A percentile compares a stretch with the other conserved stretches of the same genome.
These are phyloP conservation scores for Ganoderma meredithae DNA, from an alignment of 1,284 basidiomycete species.

Conservation along the genomic window DNA sequence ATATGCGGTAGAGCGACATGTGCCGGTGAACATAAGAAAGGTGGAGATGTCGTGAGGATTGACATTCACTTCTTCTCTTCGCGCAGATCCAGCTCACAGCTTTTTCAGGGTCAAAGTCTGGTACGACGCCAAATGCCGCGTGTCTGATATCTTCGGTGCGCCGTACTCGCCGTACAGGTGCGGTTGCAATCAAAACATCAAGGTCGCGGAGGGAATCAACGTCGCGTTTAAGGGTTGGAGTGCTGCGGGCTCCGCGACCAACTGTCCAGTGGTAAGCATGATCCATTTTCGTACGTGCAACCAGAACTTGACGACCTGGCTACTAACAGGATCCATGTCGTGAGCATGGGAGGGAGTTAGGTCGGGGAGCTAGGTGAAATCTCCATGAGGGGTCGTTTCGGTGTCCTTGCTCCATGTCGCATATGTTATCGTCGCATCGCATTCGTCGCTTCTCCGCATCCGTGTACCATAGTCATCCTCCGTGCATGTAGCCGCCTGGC, in stretches of 20 bases:
- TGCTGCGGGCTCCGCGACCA: neutral
- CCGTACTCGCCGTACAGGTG: constrained; percentile 20
- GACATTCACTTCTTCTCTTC: neutral
- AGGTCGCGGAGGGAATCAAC: constrained; percentile 23
- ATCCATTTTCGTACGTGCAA: neutral
- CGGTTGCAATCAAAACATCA: constrained; percentile 15
- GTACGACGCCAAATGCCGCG: constrained; percentile 49
- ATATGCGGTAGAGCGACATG: constrained; percentile 38
- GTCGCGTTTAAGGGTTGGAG: constrained; percentile 13
- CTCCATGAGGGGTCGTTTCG: neutral
- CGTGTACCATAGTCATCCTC: constrained; percentile 23
- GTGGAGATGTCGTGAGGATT: constrained; percentile 43
- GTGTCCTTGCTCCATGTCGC: constrained; percentile 6
- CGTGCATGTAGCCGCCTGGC: constrained; percentile 19
- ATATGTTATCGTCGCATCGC: constrained; percentile 16
- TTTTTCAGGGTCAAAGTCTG: constrained; percentile 50
- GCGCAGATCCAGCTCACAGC: neutral
- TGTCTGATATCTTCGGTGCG: constrained; percentile 45
- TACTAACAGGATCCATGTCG: constrained; percentile 17
- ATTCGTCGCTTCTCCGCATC: constrained; percentile 13
- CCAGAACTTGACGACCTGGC: neutral
- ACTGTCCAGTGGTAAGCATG: constrained; percentile 3
- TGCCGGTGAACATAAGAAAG: constrained; percentile 34
- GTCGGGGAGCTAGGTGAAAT: constrained; percentile 1
- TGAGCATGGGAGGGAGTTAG: constrained; percentile 15